Evolutionary conservation across 2,329 filamentous ascomycete species (phyloP).

Genomic region (Diplodia intermedia): DNA sequence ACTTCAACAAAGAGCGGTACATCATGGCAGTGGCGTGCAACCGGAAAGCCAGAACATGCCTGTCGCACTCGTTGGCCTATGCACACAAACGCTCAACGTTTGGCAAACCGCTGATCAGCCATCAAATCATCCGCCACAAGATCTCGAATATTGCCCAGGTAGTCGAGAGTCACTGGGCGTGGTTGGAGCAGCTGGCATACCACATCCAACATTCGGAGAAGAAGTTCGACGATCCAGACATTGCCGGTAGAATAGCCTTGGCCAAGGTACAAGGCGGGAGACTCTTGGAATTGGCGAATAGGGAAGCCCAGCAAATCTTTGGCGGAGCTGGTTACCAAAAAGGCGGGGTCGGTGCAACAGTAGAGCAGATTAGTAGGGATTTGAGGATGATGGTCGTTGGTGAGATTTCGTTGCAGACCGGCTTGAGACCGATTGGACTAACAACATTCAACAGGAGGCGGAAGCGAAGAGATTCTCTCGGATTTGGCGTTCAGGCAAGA

Average conservation of each 20-base stretch:
- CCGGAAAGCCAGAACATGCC: constrained; percentile 63
- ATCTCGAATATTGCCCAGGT: constrained; percentile 65
- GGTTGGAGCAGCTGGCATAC: constrained; percentile 67
- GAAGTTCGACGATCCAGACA: constrained; percentile 48
- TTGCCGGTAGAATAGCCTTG: constrained; percentile 50
- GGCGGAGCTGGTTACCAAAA: constrained; percentile 62
- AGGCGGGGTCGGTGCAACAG: constrained; percentile 54
- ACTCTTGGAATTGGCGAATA: constrained; percentile 58
- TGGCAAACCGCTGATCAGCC: constrained; percentile 63
- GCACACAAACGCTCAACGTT: constrained; percentile 64
- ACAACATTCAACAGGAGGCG: constrained; percentile 44
- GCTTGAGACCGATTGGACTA: background rate
- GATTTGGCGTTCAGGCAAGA: constrained; percentile 62
- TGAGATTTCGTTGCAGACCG: background rate
- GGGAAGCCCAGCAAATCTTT: constrained; percentile 63
- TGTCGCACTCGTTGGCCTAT: constrained; percentile 61
- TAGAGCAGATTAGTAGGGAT: constrained; percentile 63
- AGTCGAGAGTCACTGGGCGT: constrained; percentile 68
- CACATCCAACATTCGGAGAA: constrained; percentile 57
- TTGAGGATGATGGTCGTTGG: constrained; percentile 57
- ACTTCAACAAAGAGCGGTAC: constrained; percentile 62
- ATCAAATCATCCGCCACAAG: constrained; percentile 66
- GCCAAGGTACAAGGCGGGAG: constrained; percentile 60
- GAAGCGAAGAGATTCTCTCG: constrained; percentile 63
- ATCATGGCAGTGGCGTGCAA: constrained; percentile 64